These are phyloP conservation scores for Toxicodendron radicans DNA, from an alignment of 345 rosid species.

Conservation along the genomic window DNA sequence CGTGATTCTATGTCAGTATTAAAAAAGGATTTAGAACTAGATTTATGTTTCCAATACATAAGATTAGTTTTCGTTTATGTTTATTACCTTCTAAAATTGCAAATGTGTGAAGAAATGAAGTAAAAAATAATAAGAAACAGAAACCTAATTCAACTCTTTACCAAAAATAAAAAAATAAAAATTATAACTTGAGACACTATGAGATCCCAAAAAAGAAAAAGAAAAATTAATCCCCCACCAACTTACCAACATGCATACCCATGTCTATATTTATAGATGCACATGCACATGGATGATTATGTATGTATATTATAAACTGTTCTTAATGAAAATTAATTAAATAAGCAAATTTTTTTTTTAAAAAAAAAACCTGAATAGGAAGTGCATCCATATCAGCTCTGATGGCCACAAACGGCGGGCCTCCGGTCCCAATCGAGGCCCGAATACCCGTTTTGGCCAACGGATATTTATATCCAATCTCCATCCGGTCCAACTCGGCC, in stretches of 20 bases:
- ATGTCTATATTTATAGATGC: neutral
- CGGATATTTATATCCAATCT: constrained; percentile 48
- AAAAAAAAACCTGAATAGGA: constrained; percentile 57
- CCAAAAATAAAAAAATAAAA: neutral
- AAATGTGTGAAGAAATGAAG: too few species aligned
- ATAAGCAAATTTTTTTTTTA: too few species aligned
- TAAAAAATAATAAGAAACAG: neutral
- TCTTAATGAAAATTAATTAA: neutral
- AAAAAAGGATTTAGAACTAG: neutral
- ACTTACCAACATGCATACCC: neutral
- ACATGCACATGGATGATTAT: neutral
- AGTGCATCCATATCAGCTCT: constrained; percentile 90
- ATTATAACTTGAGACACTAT: neutral
- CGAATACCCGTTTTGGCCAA: constrained; percentile 75
- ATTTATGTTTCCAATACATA: too few species aligned
- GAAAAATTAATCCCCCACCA: neutral
- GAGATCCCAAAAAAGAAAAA: neutral
- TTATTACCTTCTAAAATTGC: too few species aligned
- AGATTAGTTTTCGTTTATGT: too few species aligned
- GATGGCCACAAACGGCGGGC: constrained; percentile 70
- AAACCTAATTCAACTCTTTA: neutral
- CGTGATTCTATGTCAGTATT: accelerated
- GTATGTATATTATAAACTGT: neutral
- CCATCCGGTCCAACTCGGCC: constrained; percentile 56
- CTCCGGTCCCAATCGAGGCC: constrained; percentile 74